Base-by-base conservation (phyloP, 2,329 filamentous ascomycete genomes). In the Trichothecium sympodiale region DNA sequence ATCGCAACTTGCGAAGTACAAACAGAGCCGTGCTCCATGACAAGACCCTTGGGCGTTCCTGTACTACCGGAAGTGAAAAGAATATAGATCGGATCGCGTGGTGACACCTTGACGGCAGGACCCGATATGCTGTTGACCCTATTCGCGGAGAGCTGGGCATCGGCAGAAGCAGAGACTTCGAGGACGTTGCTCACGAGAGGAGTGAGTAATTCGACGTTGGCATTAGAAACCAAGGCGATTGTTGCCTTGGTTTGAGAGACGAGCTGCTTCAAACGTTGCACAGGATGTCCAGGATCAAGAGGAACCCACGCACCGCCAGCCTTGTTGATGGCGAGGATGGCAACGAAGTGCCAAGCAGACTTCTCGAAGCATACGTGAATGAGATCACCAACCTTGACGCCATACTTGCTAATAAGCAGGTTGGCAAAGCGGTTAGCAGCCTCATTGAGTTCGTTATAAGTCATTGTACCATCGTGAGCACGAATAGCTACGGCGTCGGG, bases 361-460 rank as follows among this genome's bases (percentile, higher is more conserved):
- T 56, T 56, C 23, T 53, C 50, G 13, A 54, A 53, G 31, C 48
- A 54, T 0, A 56, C 31, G 7, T 49, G 47, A 0, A 56, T 42
- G 7, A 41, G 30, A 17, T 42, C 40, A 10, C 33, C 28, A 2
- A 35, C 26, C 20, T 23, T 23, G 27, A 42, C 38, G 3, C 30
- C 32, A 18, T 17, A 28, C 4, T n/a, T 13, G 4, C 40, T 33
- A 5, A 38, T 26, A 13, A 42, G 35, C 13, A 17, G 20, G 31
- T 33, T 8, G 7, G 15, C 31, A 2, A 33, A n/a, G 13, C 31
- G 16, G n/a, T 33, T 33, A 10, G 31, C 31, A 14, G 16, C 18
- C 15, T 17, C 18, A 12, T 36, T 23, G 10, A 36, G 34, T n/a
- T 36, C 34, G 6, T n/a, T 17, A 14, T 36, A 36, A 8, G 34